Evolutionary conservation across 306 rosid genomes (phyloP), one percentile per base, ranked within the genome.

Genomic region (Begonia masoniana): DNA sequence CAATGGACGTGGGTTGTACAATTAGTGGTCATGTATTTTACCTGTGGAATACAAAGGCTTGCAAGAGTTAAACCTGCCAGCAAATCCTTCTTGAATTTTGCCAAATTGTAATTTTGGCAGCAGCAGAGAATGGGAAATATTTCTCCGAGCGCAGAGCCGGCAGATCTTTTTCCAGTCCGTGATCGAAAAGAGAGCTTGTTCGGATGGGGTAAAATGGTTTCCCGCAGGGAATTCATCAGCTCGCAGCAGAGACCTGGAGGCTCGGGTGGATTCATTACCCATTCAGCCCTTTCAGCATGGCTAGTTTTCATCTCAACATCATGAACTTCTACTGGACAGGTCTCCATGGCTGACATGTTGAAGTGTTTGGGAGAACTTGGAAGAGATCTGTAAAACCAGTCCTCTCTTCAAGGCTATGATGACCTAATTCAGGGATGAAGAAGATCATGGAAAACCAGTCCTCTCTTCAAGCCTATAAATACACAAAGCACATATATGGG

Each of bases 41-140:
- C 96, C 84, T 82, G 89, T 7, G 96, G 96, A 71, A 87, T 78
- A 63, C 84, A 68, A 52, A 87, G 84, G 68, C 81, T 78, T 2
- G 94, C 89, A 17, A 80, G 68, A 36, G 88, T 83, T 19, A 87
- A 62, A 21, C 96, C 94, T 0, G 94, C 84, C 62, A 87, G 45
- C 49, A 83, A 15, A 54, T 83, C 94, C 12, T 63, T 62, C 59
- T 60, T 80, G 54, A 83, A 68, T 55, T 67, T 81, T 2, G 49
- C 39, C 0, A 24, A 39, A 10, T 41, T 70, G 65, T 87, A 87
- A 24, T 50, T 64, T 43, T 66, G 69, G 15, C 76, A 62, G 67
- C 84, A 87, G 1, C 15, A 56, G 56, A 80, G 55, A 54, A 75
- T 64, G 9, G 88, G 94, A 57, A 84, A 78, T 24, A 75, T 9